phyloP scores from a whole-genome alignment of 306 rosid genomes.

The Quillaja saponaria region DNA sequence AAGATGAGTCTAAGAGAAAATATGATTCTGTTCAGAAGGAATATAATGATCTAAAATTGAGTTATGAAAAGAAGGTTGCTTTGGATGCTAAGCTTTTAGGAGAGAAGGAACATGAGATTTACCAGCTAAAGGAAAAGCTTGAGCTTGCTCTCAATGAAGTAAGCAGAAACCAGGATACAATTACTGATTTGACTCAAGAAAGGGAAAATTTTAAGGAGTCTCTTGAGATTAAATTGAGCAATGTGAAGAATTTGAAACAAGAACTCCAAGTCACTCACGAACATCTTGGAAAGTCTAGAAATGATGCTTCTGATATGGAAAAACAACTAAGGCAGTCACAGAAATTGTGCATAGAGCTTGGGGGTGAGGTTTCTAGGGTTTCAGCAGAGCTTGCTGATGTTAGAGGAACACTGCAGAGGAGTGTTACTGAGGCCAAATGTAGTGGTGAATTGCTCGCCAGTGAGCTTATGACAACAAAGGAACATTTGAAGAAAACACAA shows the following conservation, averaged over 20 bases:
- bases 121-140: slow-evolving; percentile 52
- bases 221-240: slow-evolving; percentile 49
- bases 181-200: slow-evolving; percentile 59
- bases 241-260: slow-evolving; percentile 46
- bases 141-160: slow-evolving; percentile 44
- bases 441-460: slow-evolving; percentile 41
- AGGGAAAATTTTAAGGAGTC: slow-evolving; percentile 48
- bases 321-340: slow-evolving; percentile 48
- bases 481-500: slow-evolving; percentile 49
- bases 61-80: slow-evolving; percentile 58
- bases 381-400: slow-evolving; percentile 62
- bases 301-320: slow-evolving; percentile 52
- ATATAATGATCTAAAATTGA: slow-evolving; percentile 51
- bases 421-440: slow-evolving; percentile 52
- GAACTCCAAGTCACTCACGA: slow-evolving; percentile 52
- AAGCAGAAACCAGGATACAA: slow-evolving; percentile 37
- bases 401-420: slow-evolving; percentile 53
- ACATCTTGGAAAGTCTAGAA: slow-evolving; percentile 62
- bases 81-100: slow-evolving; percentile 54
- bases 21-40: slow-evolving; percentile 44
- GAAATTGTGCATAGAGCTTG: slow-evolving; percentile 43
- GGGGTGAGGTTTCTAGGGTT: slow-evolving; percentile 53
- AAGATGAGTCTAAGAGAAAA: slow-evolving; percentile 48
- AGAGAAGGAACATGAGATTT: slow-evolving; percentile 65
- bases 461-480: slow-evolving; percentile 59